Base-by-base conservation (phyloP, 169 alveolate genomes). In the Eimeria falciformis region DNA sequence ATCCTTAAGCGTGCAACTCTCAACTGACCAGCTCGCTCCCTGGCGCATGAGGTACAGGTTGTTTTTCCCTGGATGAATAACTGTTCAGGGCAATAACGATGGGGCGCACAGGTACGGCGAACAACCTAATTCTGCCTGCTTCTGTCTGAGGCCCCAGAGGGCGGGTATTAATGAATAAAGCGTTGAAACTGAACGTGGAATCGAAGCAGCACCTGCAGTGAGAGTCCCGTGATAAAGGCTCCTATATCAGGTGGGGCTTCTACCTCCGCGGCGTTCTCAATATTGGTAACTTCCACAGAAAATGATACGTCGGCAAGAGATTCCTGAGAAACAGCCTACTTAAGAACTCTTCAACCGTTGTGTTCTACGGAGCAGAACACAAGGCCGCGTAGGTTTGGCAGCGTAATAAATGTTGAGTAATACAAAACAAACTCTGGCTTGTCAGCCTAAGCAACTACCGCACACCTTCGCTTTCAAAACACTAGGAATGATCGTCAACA, bases 21-120 rank as follows among this genome's bases (percentile, higher is more conserved):
- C 89, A 11, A 25, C 53, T 5, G 89, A 79, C 89, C 89, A 79
- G 17, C 33, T 62, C 18, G 89, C 89, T 33, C 89, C 89, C 89
- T 79, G 89, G 75, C n/a, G 53, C 40, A 33, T 33, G 40, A 33
- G 2, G 40, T 33, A 33, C 40, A 33, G 40, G 40, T 2, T 33
- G 40, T 33, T 33, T 33, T 2, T 33, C 40, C 40, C 40, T 33
- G n/a, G 65, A 53, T 53, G 65, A 21, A 12, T 17, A 21, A 1
- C 65, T 21, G 65, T 53, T 12, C 0, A 53, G 65, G 65, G 65
- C 25, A 53, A 53, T 17, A 17, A 53, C 65, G 65, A 21, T 12
- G 65, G 65, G n/a, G n/a, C n/a, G n/a, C n/a, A 53, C 17, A 53
- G 65, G 25, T 53, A 53, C 65, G 0, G 65, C 65, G n/a, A 33